Conservation (phyloP, 139 green algal genomes). For the Picochlorum sp. region DNA sequence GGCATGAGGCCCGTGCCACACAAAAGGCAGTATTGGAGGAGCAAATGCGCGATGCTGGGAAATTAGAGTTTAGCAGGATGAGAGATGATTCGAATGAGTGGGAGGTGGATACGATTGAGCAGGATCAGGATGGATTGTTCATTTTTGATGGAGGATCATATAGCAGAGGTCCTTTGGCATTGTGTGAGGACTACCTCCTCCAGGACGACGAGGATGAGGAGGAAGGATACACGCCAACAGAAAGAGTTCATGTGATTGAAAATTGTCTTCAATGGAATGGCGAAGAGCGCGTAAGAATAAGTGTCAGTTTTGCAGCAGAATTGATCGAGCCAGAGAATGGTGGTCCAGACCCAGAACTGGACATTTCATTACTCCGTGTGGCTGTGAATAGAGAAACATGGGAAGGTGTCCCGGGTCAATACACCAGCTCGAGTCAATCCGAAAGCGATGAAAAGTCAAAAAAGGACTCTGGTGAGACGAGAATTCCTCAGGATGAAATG, state of each 20-base stretch:
- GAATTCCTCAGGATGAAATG: slow-evolving; percentile 4
- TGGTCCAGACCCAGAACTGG: slow-evolving; percentile 17
- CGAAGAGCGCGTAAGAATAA: slow-evolving; percentile 32
- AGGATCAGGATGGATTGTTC: slow-evolving; percentile 29
- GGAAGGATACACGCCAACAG: background rate
- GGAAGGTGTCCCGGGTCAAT: slow-evolving; percentile 29
- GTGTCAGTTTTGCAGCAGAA: slow-evolving; percentile 21
- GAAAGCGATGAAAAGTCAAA: slow-evolving; percentile 3
- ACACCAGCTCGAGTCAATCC: background rate
- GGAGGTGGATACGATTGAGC: slow-evolving; percentile 22
- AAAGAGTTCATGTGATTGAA: slow-evolving; percentile 26
- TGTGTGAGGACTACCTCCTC: background rate
- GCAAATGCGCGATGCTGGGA: slow-evolving; percentile 17
- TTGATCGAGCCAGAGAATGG: background rate
- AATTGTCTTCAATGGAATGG: slow-evolving; percentile 37
- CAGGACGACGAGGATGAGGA: slow-evolving; percentile 6
- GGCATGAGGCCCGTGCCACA: slow-evolving; percentile 6
- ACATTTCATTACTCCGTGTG: slow-evolving; percentile 33
- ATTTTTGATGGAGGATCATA: slow-evolving; percentile 43
- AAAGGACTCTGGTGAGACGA: background rate
- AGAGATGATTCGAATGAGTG: slow-evolving; percentile 12
- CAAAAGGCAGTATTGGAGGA: slow-evolving; percentile 5
- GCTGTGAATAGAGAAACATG: slow-evolving; percentile 24
- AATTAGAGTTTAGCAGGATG: slow-evolving; percentile 10
- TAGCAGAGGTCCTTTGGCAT: slow-evolving; percentile 17